Base-by-base conservation (phyloP, 2,329 filamentous ascomycete genomes). In the Fusarium dimerum region DNA sequence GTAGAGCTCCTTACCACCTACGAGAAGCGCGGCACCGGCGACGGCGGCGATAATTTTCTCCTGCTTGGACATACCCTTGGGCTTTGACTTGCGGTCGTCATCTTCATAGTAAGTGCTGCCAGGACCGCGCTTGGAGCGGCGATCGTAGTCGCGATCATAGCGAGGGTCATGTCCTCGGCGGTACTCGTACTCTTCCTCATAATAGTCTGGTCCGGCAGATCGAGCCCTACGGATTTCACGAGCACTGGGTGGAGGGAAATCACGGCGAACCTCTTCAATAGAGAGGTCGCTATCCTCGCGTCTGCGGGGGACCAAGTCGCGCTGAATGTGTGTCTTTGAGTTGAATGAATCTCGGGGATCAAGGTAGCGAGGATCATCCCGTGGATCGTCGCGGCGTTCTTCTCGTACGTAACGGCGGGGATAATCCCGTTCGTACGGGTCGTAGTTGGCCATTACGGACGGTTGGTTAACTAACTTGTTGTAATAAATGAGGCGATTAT, bases 231-330 rank as follows among this genome's bases (percentile, higher is more conserved):
- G 81, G 38, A 80, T 66, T 55, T 82, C 81, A 50, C 71, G 70
- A 55, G 78, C 67, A 10, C 60, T 59, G n/a, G 86, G 87, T 7
- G 90, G 89, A 32, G 90, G 90, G 65, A 95, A 96, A 62, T 95
- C 89, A 61, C 91, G 86, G 59, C 85, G 84, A 54, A 95, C 85
- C 73, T 95, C 90, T 73, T 96, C 92, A 67, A 95, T 73, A 3
- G 86, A 86, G 26, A 87, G 75, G 43, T 87, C 86, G 70, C 87
- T 92, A 65, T 91, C 87, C 68, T 92, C 87, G 59, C 88, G 86
- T 45, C 76, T 68, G 26, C 81, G 77, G 36, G 81, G 81, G 12
- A 86, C 73, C 8, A 87, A 74, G 40, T 85, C 82, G 53, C 76
- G 78, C 30, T 74, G 73, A 42, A 73, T 69, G 46, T 77, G 71